Evolutionary conservation across 805 yeast genomes (phyloP), one percentile per base, ranked within the genome.

Genomic region (Tetrapisispora phaffii): DNA sequence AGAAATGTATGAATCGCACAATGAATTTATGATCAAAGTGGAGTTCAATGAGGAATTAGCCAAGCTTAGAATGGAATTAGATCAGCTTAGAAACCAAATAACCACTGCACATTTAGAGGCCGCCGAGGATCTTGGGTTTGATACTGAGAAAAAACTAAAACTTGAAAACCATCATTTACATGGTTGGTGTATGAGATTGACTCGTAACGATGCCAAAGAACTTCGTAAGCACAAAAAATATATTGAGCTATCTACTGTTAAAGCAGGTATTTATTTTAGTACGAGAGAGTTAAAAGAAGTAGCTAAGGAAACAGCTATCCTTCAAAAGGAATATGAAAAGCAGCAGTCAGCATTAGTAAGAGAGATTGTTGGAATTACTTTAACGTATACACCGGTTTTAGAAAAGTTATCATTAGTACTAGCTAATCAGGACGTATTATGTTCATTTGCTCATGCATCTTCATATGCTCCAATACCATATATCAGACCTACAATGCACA

Each of bases 131-230:
- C 73, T 93, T 32, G 75, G 76, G 13, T 77, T 88, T 64, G 97
- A 89, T 48, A 71, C 82, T 3, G 96, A 86, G 47, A 87, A 88
- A 67, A 88, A 88, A 62, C 72, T 93, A 51, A 93, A 93, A 62
- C 67, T 93, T 41, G 98, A 93, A 60, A 78, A 83, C 45, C 96
- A 90, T 59, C 84, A 76, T 50, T 77, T 75, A 23, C 94, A 86
- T 62, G 97, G 97, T 19, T 89, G 96, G 95, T 87, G 96, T 62
- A 77, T 90, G 73, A 73, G 97, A 54, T 75, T 93, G 20, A 93
- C 98, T 1, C 76, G 98, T 62, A 81, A 78, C 45, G 97, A 93
- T 57, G 89, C 96, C 2, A 72, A 82, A 10, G 81, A 84, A 19
- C 70, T 93, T 47, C 76, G 97, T 54, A 58, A 62, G 37, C 59